Evolutionary conservation across 768 basidiomycete genomes (phyloP).

Genomic region (Lentinula sp.): DNA sequence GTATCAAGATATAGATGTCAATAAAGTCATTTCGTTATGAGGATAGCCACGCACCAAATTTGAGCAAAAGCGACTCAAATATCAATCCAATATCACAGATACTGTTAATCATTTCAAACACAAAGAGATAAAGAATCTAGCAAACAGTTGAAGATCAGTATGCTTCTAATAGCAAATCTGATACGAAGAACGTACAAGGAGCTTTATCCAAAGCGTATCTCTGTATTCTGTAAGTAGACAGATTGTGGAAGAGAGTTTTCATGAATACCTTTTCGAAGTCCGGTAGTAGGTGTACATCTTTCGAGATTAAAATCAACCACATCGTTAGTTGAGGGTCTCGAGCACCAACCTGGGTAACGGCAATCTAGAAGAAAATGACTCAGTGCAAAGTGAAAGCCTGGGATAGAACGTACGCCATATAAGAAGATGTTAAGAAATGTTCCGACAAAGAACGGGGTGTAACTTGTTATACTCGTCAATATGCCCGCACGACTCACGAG

Average conservation of each 20-base stretch:
- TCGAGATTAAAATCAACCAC: neutral
- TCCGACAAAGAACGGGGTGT: constrained; percentile 4
- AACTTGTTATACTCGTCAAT: neutral
- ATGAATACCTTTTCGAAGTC: neutral
- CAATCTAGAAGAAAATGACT: neutral
- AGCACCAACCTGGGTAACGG: neutral
- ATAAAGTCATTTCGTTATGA: neutral
- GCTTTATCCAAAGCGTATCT: constrained; percentile 1
- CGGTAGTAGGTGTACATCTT: constrained; percentile 4
- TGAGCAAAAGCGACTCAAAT: constrained; percentile 6
- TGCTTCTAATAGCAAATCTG: neutral
- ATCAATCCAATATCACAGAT: constrained; percentile 3
- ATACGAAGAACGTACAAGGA: neutral
- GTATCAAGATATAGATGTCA: neutral
- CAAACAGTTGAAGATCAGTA: neutral
- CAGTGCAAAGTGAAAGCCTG: neutral
- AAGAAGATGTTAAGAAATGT: constrained; percentile 3
- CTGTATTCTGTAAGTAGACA: neutral
- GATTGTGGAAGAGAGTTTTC: too few relatives aligned
- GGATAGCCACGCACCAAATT: neutral
- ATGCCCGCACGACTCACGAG: neutral
- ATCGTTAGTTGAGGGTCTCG: neutral
- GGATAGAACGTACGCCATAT: constrained; percentile 3
- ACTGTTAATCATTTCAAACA: constrained; percentile 2
- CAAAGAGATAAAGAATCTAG: constrained; percentile 4